phyloP scores from a whole-genome alignment of 805 yeast genomes.

The Candida sphagnicola region DNA sequence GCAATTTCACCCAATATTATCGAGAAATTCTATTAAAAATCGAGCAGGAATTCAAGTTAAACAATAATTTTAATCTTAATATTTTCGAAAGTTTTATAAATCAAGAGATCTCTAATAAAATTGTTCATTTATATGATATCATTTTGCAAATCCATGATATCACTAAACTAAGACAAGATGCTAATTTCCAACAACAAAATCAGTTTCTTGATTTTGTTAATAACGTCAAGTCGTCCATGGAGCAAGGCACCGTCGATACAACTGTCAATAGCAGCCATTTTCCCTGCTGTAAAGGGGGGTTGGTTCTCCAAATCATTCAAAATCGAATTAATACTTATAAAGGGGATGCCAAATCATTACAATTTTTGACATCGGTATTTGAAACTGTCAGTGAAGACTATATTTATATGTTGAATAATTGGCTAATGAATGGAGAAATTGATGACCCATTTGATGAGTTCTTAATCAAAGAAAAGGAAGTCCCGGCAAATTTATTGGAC shows the following conservation, averaged over 20 bases:
- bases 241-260: conserved; percentile 46
- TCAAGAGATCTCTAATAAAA: conserved; percentile 21
- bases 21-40: conserved; percentile 34
- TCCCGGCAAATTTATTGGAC: conserved; percentile 21
- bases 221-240: conserved; percentile 38
- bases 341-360: conserved; percentile 60
- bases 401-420: conserved; percentile 62
- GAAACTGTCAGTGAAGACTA: conserved; percentile 60
- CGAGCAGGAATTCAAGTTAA: conserved; percentile 50
- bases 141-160: conserved; percentile 48
- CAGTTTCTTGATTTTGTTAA: conserved; percentile 28
- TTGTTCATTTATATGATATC: conserved; percentile 58
- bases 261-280: conserved; percentile 47
- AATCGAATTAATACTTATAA: conserved; percentile 49
- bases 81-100: conserved; percentile 43
- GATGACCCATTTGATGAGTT: conserved; percentile 84
- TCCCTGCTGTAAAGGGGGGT: conserved; percentile 72
- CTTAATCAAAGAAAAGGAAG: conserved; percentile 49
- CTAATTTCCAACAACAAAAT: conserved; percentile 1
- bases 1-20: conserved; percentile 20
- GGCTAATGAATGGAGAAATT: conserved; percentile 74
- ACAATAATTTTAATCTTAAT: conserved; percentile 54
- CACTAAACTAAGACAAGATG: conserved; percentile 30
- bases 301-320: conserved; percentile 61
- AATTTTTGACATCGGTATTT: conserved; percentile 51